phyloP scores from a whole-genome alignment of 2,329 filamentous ascomycete species.

The Ascochyta clinopodiicola region DNA sequence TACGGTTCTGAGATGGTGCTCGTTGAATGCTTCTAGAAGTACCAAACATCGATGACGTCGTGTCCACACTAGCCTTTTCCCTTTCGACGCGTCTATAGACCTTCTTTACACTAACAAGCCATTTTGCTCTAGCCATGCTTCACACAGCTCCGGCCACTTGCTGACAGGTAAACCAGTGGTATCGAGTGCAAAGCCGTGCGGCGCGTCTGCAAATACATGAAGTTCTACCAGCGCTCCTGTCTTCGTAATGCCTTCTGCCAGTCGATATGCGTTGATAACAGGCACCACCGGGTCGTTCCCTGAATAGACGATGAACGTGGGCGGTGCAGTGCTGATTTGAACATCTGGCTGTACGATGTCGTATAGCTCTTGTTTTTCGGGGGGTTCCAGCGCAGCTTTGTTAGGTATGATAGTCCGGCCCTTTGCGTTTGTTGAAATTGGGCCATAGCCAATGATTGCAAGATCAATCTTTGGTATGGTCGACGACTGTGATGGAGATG shows the following conservation, averaged over 20 bases:
- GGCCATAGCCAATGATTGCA: constrained; percentile 28
- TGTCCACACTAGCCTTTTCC: constrained; percentile 9
- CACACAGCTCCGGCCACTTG: constrained; percentile 24
- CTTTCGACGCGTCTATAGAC: neutral
- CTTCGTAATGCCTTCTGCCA: constrained; percentile 21
- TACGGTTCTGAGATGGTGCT: neutral
- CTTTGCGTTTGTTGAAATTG: constrained; percentile 29
- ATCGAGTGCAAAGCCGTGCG: constrained; percentile 30
- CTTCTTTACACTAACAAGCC: constrained; percentile 6
- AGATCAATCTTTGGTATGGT: constrained; percentile 17
- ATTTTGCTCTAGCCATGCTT: constrained; percentile 24
- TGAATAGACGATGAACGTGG: constrained; percentile 27
- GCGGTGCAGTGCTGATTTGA: constrained; percentile 17
- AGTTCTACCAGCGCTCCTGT: constrained; percentile 20
- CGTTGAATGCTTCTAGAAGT: neutral
- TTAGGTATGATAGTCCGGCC: constrained; percentile 22
- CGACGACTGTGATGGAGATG: constrained; percentile 2
- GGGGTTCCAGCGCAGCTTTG: constrained; percentile 23
- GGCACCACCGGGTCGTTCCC: constrained; percentile 29
- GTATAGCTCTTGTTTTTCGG: constrained; percentile 28
- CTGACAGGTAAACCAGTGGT: constrained; percentile 21
- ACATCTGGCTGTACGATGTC: constrained; percentile 28
- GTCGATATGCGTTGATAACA: constrained; percentile 25
- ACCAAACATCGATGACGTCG: constrained; percentile 15
- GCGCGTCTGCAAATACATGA: constrained; percentile 30